Conservation (phyloP, 768 basidiomycete genomes). For the Cantharellus cinnabarinus region DNA sequence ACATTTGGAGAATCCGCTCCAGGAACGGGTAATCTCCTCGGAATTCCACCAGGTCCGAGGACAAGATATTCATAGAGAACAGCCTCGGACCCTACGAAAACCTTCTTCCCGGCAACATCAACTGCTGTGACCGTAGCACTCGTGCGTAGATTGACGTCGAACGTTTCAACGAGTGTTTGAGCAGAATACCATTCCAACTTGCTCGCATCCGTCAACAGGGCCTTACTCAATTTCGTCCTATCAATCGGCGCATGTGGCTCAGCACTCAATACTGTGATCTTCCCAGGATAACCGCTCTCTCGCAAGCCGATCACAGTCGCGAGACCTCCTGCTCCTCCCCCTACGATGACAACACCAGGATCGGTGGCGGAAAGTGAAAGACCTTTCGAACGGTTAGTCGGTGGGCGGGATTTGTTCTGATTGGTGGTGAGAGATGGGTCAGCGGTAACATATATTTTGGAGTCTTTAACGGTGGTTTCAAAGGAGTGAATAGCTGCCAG, state of each 20-base stretch:
- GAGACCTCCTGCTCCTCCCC: constrained; percentile 66
- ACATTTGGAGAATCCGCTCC: constrained; percentile 60
- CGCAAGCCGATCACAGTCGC: constrained; percentile 53
- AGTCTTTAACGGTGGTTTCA: constrained; percentile 40
- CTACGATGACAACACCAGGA: constrained; percentile 57
- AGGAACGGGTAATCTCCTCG: constrained; percentile 56
- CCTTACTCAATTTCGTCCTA: constrained; percentile 78
- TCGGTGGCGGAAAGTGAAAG: constrained; percentile 22
- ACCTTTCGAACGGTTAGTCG: constrained; percentile 28
- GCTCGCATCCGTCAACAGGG: constrained; percentile 52
- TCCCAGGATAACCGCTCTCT: constrained; percentile 44
- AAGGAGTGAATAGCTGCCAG: constrained; percentile 63
- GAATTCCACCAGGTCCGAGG: constrained; percentile 54
- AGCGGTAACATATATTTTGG: constrained; percentile 65
- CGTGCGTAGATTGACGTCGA: constrained; percentile 42
- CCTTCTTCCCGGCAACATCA: constrained; percentile 39
- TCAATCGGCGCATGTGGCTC: constrained; percentile 72
- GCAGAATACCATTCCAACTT: constrained; percentile 56
- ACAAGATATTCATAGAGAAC: constrained; percentile 57
- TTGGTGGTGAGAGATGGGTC: constrained; percentile 38
- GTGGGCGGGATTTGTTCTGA: constrained; percentile 42
- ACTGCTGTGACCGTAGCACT: constrained; percentile 43
- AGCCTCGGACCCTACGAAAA: constrained; percentile 39
- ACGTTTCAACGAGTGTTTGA: constrained; percentile 58
- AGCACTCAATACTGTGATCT: constrained; percentile 60